Evolutionary conservation across 352 stramenopile genomes (phyloP).

Genomic region (Elongisporangium anandrum): DNA sequence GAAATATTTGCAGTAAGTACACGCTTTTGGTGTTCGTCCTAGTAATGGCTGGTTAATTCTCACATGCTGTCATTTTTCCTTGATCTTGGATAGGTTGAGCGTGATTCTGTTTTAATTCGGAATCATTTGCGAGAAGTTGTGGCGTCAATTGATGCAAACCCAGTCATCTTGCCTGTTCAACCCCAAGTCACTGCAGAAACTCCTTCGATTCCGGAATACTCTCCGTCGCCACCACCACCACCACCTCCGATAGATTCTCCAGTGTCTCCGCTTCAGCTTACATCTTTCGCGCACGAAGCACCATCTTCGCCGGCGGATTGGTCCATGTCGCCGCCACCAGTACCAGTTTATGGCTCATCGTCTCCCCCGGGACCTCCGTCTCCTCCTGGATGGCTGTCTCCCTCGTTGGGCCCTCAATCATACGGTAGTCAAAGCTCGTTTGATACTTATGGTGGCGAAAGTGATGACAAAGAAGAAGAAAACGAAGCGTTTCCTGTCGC

Average conservation of each 20-base stretch:
- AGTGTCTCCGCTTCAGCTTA: constrained; percentile 4
- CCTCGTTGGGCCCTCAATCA: constrained; percentile 7
- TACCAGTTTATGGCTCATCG: constrained; percentile 7
- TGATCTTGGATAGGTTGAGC: constrained; percentile 46
- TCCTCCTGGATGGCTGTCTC: constrained; percentile 17
- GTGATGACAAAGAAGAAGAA: constrained; percentile 62
- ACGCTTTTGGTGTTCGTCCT: no score
- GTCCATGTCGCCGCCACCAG: constrained; percentile 5
- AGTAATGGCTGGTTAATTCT: no score
- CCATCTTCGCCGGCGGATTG: constrained; percentile 2
- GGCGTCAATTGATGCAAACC: constrained; percentile 64
- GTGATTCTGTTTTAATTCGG: constrained; percentile 58
- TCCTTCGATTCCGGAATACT: constrained; percentile 5
- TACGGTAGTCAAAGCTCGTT: neutral
- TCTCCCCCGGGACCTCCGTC: constrained; percentile 29
- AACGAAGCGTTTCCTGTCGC: constrained; percentile 68
- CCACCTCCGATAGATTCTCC: constrained; percentile 14
- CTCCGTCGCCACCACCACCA: constrained; percentile 10
- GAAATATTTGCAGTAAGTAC: constrained; percentile 48
- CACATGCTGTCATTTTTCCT: neutral
- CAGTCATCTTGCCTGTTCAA: constrained; percentile 37
- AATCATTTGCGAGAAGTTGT: constrained; percentile 70
- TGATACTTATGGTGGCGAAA: constrained; percentile 1
- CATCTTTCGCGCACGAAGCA: neutral
- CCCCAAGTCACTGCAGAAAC: constrained; percentile 14